Percentiles rank a stretch among this genome's conserved stretches.
Conservation (phyloP, 352 stramenopile species). For the Globisporangium recalcitrans region DNA sequence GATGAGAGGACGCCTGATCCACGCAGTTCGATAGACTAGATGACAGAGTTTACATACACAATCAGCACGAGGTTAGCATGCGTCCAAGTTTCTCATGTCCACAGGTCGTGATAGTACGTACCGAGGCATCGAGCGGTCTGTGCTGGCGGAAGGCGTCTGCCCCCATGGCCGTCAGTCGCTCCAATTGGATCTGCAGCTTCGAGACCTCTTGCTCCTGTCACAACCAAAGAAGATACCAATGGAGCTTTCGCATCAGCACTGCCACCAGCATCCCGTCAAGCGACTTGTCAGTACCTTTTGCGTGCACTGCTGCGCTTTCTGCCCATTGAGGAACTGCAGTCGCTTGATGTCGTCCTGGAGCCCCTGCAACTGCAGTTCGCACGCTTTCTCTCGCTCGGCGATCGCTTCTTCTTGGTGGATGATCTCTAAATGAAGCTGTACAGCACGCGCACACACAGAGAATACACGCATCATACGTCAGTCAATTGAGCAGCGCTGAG, state of each 20-base stretch:
- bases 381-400: conserved; percentile 54
- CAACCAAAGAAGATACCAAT: conserved; percentile 1
- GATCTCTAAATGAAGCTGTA: conserved; percentile 66
- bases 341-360: conserved; percentile 68
- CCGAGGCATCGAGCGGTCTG: conserved; percentile 3
- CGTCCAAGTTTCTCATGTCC: too few species aligned
- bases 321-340: conserved; percentile 58
- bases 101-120: too few species aligned
- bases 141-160: conserved; percentile 16
- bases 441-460: neutral
- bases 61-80: neutral
- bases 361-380: conserved; percentile 58
- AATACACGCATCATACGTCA: neutral
- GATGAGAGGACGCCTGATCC: conserved; percentile 15
- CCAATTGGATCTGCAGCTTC: conserved; percentile 63
- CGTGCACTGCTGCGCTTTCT: conserved; percentile 44
- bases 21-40: conserved; percentile 34
- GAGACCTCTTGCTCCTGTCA: conserved; percentile 52
- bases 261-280: neutral
- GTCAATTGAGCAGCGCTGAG: too few species aligned
- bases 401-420: conserved; percentile 80
- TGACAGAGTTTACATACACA: neutral
- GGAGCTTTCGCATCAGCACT: neutral
- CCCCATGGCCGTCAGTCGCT: conserved; percentile 42
- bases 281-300: conserved; percentile 33